Evolutionary conservation across 805 yeast genomes (phyloP), one percentile per base, ranked within the genome.

Genomic region (Wickerhamomyces mucosus): DNA sequence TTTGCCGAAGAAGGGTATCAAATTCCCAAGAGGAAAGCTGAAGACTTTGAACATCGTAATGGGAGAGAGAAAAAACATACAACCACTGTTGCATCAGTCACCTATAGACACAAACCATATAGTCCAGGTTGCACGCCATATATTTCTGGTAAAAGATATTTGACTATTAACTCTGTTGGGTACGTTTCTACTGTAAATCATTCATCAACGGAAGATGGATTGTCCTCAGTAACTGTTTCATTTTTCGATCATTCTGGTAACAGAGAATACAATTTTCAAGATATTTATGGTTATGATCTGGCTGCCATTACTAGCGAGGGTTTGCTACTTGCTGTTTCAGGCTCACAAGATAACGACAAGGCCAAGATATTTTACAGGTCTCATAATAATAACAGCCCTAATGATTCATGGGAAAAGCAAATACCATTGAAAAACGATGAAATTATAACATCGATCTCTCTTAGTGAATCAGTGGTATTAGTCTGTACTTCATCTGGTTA

Each of bases 61-160:
- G 31, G 18, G 12, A 16, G 12, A 11, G 27, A 24, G 4, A 20
- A 14, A 18, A 14, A 30, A 17, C 19, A 13, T 7, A 4, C 28
- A n/a, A n/a, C n/a, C n/a, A n/a, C n/a, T n/a, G n/a, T n/a, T n/a
- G n/a, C 26, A 14, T 5, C 26, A 9, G 24, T 12, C 24, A 7
- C 7, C 14, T 6, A 7, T 23, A 23, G 16, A 5, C 26, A 23
- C 10, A 61, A 58, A 28, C 88, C 96, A 1, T 79, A 75, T 43
- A 84, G 94, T 4, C 81, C 84, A 1, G 97, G 97, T 2, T 72
- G 80, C 6, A 89, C 97, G 0, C 95, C 95, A 0, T 86, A 88
- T 20, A 16, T 15, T 6, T 63, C 59, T 4, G 71, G 74, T 32
- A 70, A 89, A 54, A 65, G 95, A 33, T 88, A 85, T 46, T 56